Evolutionary conservation across 1,284 basidiomycete species (phyloP), one percentile per base, ranked within the genome.

Genomic region (Malassezia obtusa): DNA sequence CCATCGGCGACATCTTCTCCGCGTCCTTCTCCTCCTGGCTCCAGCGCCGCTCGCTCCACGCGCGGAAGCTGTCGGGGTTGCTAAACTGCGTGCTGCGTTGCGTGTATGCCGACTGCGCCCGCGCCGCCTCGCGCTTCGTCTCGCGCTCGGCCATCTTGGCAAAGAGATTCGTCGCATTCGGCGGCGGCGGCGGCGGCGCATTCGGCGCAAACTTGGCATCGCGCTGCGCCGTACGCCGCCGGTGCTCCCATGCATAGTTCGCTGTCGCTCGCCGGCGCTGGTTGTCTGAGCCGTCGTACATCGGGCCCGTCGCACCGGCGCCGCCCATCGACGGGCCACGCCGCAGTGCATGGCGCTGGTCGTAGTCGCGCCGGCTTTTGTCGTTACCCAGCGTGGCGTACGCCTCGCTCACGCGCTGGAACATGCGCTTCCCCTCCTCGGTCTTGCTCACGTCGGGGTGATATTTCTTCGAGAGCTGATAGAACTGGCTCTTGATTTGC

Each of bases 401-500:
- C 7, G 71, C 71, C 48, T 73, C 71, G 22, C 58, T 61, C 1
- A 73, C 71, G 19, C 65, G 60, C 57, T 73, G 71, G 30, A 73
- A 73, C 33, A 58, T 47, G 25, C 36, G 51, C 52, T 68, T 73
- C n/a, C 63, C 65, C 12, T 73, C 66, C 4, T 65, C 62, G 11
- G 54, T 52, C 6, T 60, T 57, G 43, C 70, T 72, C 22, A 68
- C 59, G 50, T 73, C 71, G 15, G 71, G 71, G 32, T 73, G 71
- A 10, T 64, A 62, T 48, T 68, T 49, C 37, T 73, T 73, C 9
- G 68, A 71, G 1, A 72, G 65, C 50, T 68, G 61, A 60, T 73
- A 73, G 53, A 73, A 73, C 41, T 71, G 67, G 49, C 60, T 48
- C 52, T 73, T 73, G 63, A 73, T 72, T 45, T 73, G 67, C 2